Conservation (phyloP, 2,329 filamentous ascomycete species). For the Exophiala dermatitidis region DNA sequence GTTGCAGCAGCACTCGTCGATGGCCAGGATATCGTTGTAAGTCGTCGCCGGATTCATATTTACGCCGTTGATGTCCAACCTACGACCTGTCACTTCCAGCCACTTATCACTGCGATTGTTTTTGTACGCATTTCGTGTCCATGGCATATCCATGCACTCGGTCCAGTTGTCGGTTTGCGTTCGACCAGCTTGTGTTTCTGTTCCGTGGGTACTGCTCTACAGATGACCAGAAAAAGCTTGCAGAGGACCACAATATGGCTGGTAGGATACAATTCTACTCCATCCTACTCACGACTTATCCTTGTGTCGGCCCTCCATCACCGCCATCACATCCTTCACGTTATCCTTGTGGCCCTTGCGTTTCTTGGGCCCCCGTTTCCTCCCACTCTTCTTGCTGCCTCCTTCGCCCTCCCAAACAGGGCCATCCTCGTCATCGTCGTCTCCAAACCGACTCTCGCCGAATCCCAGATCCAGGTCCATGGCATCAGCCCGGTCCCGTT, state of each 20-base stretch:
- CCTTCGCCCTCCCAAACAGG: constrained; percentile 49
- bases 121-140: background rate
- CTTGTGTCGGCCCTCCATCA: constrained; percentile 58
- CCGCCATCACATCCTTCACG: constrained; percentile 69
- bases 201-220: background rate
- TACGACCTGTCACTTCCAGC: background rate
- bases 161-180: background rate
- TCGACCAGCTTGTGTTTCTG: background rate
- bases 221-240: background rate
- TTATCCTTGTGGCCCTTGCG: constrained; percentile 54
- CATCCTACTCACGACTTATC: background rate
- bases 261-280: background rate
- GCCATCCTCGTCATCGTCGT: constrained; percentile 73
- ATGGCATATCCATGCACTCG: background rate
- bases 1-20: background rate
- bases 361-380: constrained; percentile 50
- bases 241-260: too few relatives aligned
- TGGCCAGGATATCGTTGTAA: background rate
- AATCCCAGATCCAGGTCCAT: constrained; percentile 89
- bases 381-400: constrained; percentile 32
- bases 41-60: background rate
- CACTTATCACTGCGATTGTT: background rate
- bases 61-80: background rate
- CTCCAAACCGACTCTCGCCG: constrained; percentile 76
- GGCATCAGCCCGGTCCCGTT: constrained; percentile 38